Evolutionary conservation across 2,329 filamentous ascomycete species (phyloP).

Genomic region (Sclerotinia nivalis): DNA sequence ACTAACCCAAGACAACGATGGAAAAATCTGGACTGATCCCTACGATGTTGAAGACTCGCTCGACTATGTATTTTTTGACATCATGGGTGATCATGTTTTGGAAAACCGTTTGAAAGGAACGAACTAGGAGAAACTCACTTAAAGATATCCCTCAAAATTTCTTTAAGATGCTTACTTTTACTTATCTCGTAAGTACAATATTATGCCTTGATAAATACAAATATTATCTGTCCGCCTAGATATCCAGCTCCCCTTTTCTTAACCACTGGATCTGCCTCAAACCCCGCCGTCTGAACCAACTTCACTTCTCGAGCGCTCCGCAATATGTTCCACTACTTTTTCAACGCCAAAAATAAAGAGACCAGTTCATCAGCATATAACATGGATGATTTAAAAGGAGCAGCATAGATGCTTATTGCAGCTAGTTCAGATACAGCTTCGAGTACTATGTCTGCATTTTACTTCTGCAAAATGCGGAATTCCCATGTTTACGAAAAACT

Average conservation of each 20-base stretch:
- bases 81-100: constrained; percentile 6
- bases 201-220: too few relatives aligned
- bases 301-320: background rate
- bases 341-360: constrained; percentile 89
- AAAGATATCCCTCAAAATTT: background rate
- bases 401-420: background rate
- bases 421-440: background rate
- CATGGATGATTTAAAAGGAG: background rate
- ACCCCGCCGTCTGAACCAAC: background rate
- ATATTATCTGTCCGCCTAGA: background rate
- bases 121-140: background rate
- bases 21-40: background rate
- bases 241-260: background rate
- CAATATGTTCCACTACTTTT: constrained; percentile 51
- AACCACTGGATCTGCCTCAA: background rate
- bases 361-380: constrained; percentile 72
- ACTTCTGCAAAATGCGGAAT: background rate
- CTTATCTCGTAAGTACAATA: background rate
- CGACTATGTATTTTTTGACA: constrained; percentile 1
- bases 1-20: background rate
- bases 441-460: background rate
- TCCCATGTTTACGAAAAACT: background rate
- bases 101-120: background rate
- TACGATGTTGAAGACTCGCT: background rate
- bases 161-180: background rate